Conservation (phyloP, 768 basidiomycete genomes). For the Lepiota brunneoincarnata region DNA sequence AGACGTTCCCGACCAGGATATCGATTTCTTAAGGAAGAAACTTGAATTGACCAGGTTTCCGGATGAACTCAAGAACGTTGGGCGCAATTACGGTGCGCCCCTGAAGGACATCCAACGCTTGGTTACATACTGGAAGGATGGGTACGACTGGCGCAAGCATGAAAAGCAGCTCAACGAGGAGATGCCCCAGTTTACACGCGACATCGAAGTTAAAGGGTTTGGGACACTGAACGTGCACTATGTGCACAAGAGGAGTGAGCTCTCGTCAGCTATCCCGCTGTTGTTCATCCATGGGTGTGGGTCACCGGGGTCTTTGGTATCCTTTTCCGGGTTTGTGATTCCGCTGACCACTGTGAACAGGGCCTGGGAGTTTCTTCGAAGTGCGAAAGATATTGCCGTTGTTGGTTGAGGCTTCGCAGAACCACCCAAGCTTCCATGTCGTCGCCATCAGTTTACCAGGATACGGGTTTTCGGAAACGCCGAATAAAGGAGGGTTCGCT, state of each 20-base stretch:
- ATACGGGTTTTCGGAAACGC: conserved; percentile 59
- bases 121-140: conserved; percentile 41
- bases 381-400: conserved; percentile 55
- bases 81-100: conserved; percentile 43
- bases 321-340: background rate
- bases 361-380: conserved; percentile 62
- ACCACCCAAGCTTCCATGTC: conserved; percentile 58
- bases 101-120: conserved; percentile 45
- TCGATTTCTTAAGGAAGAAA: conserved; percentile 33
- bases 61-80: conserved; percentile 37
- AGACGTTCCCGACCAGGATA: conserved; percentile 30
- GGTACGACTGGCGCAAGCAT: conserved; percentile 51
- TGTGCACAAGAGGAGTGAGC: conserved; percentile 47
- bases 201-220: conserved; percentile 45
- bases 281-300: conserved; percentile 49
- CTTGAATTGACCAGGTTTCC: conserved; percentile 39
- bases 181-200: conserved; percentile 53
- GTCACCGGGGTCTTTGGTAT: conserved; percentile 11
- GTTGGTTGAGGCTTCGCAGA: conserved; percentile 37
- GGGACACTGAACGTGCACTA: conserved; percentile 49
- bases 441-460: conserved; percentile 59
- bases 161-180: conserved; percentile 48
- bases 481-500: conserved; percentile 47
- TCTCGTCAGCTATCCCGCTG: conserved; percentile 38
- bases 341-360: conserved; percentile 28